Percentiles rank a stretch among this genome's conserved stretches.
Conservation (phyloP, 202 grass and related monocot genomes). For the Musa balbisiana region DNA sequence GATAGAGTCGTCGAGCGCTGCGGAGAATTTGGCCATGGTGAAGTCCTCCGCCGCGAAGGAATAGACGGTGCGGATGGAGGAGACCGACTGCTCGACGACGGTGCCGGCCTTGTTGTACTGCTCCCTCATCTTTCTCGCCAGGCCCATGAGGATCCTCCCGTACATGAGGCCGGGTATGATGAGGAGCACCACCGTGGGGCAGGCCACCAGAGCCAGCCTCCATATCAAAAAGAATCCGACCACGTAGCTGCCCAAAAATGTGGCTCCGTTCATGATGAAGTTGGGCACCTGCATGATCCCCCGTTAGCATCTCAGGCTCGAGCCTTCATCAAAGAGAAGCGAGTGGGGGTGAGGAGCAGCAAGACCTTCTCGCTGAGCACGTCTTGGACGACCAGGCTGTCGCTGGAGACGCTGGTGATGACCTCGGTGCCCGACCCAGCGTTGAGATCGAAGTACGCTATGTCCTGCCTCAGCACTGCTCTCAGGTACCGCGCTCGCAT, state of each 20-base stretch:
- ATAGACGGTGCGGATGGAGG: slow-evolving; percentile 42
- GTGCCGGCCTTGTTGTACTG: slow-evolving; percentile 38
- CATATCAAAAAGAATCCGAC: slow-evolving; percentile 20
- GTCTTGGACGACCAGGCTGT: slow-evolving; percentile 51
- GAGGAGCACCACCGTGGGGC: slow-evolving; percentile 39
- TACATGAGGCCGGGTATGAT: slow-evolving; percentile 32
- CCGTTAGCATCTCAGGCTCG: neutral
- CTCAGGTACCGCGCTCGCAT: slow-evolving; percentile 53
- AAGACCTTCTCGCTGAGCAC: slow-evolving; percentile 63
- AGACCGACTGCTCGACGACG: slow-evolving; percentile 50
- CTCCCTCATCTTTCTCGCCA: slow-evolving; percentile 17
- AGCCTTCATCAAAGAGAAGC: neutral
- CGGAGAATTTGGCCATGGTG: slow-evolving; percentile 36
- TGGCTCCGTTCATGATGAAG: slow-evolving; percentile 14
- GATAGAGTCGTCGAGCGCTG: slow-evolving; percentile 30
- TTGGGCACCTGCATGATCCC: slow-evolving; percentile 13
- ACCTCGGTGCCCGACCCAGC: slow-evolving; percentile 21
- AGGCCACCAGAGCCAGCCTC: slow-evolving; percentile 8
- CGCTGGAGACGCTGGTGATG: slow-evolving; percentile 50
- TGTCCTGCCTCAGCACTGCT: slow-evolving; percentile 42
- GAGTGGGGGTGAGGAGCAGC: neutral
- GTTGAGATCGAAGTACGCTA: slow-evolving; percentile 53
- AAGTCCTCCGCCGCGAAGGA: slow-evolving; percentile 38
- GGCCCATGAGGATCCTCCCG: slow-evolving; percentile 34
- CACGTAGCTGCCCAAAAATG: slow-evolving; percentile 5